phyloP scores from a whole-genome alignment of 805 yeast species.

The Candida khao-thaluensis region DNA sequence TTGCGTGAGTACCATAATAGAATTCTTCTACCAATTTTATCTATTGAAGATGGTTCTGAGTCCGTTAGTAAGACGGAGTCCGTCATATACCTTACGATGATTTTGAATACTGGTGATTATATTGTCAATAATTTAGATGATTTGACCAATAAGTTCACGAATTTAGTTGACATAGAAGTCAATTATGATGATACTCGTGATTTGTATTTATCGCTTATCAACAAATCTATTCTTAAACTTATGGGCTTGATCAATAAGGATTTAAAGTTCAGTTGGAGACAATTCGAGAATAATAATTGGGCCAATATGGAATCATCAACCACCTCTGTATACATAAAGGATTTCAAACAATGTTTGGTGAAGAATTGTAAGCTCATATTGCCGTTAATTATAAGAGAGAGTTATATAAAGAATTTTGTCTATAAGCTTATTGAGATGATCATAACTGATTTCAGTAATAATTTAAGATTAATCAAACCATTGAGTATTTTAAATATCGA shows the following conservation, averaged over 20 bases:
- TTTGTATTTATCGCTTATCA: slow-evolving; percentile 56
- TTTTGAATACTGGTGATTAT: slow-evolving; percentile 88
- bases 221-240: slow-evolving; percentile 54
- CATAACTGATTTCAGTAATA: slow-evolving; percentile 53
- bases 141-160: slow-evolving; percentile 58
- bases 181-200: slow-evolving; percentile 57
- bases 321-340: slow-evolving; percentile 66
- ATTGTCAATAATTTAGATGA: slow-evolving; percentile 77
- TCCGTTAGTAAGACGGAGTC: slow-evolving; percentile 57
- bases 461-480: slow-evolving; percentile 64
- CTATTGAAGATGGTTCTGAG: slow-evolving; percentile 27
- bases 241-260: slow-evolving; percentile 60
- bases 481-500: slow-evolving; percentile 69
- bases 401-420: slow-evolving; percentile 69
- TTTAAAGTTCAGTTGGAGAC: slow-evolving; percentile 75
- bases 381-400: slow-evolving; percentile 62
- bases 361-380: slow-evolving; percentile 49
- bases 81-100: slow-evolving; percentile 62
- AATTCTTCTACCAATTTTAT: slow-evolving; percentile 32
- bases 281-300: slow-evolving; percentile 78
- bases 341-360: slow-evolving; percentile 48
- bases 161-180: slow-evolving; percentile 41
- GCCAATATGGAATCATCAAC: slow-evolving; percentile 60
- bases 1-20: slow-evolving; percentile 45
- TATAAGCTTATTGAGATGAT: slow-evolving; percentile 73